Evolutionary conservation across 768 basidiomycete genomes (phyloP).

Genomic region (Trametes maxima): DNA sequence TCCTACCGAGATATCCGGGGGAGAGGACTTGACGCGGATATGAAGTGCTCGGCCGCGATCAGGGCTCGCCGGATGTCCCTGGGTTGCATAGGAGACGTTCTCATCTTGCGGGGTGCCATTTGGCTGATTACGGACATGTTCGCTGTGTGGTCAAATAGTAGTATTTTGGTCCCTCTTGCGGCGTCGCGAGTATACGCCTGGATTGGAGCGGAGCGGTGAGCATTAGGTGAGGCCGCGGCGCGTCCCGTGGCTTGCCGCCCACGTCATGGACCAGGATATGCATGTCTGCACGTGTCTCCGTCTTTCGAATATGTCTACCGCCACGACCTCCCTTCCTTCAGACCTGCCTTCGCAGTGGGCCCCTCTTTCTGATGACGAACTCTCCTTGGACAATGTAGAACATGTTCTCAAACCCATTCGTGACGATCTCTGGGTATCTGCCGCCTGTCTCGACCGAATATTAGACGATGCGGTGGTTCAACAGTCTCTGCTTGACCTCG

Average conservation of each 20-base stretch:
- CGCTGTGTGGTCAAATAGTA: neutral
- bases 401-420: conserved; percentile 50
- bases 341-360: conserved; percentile 50
- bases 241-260: conserved; percentile 12
- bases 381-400: conserved; percentile 53
- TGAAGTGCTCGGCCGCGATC: conserved; percentile 47
- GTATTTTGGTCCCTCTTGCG: neutral
- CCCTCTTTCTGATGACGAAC: conserved; percentile 54
- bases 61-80: conserved; percentile 14
- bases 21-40: conserved; percentile 32
- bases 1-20: neutral
- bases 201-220: neutral
- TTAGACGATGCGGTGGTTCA: conserved; percentile 60
- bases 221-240: neutral
- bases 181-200: neutral
- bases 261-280: conserved; percentile 14
- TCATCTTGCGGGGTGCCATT: conserved; percentile 12
- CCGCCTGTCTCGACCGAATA: conserved; percentile 72
- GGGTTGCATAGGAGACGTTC: conserved; percentile 10
- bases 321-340: conserved; percentile 37
- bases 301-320: conserved; percentile 26
- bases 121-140: conserved; percentile 3
- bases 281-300: conserved; percentile 26
- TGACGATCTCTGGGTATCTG: conserved; percentile 77
- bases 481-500: conserved; percentile 60